Percentiles rank a stretch among this genome's conserved stretches.
These are phyloP conservation scores for Xylaria sp. DNA, from an alignment of 2,329 filamentous ascomycete species.

Conservation along the genomic window DNA sequence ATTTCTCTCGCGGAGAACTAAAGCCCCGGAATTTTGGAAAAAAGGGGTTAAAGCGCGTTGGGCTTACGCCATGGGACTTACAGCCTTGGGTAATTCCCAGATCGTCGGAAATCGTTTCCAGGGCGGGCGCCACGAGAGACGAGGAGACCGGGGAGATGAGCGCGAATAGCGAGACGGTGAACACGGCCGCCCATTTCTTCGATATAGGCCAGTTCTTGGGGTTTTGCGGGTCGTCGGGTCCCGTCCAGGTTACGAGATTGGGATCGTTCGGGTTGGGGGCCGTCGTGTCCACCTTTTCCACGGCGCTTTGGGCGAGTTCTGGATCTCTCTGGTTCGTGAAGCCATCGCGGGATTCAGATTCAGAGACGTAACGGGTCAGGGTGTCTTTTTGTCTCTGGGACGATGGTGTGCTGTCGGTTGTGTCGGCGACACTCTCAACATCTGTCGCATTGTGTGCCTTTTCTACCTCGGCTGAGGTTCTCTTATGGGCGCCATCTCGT, in stretches of 20 bases:
- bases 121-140: slow-evolving; percentile 50
- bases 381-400: neutral
- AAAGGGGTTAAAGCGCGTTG: neutral
- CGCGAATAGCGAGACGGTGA: slow-evolving; percentile 52
- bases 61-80: slow-evolving; percentile 15
- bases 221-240: slow-evolving; percentile 46
- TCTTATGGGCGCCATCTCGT: slow-evolving; percentile 1
- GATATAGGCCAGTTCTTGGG: slow-evolving; percentile 51
- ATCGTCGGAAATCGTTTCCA: slow-evolving; percentile 48
- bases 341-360: slow-evolving; percentile 38
- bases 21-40: neutral
- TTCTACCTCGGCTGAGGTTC: slow-evolving; percentile 6
- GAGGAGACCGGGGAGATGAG: slow-evolving; percentile 57
- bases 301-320: slow-evolving; percentile 30
- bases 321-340: slow-evolving; percentile 35
- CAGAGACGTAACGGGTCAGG: slow-evolving; percentile 32
- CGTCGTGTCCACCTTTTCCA: slow-evolving; percentile 23
- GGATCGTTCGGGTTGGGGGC: slow-evolving; percentile 33
- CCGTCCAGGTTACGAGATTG: slow-evolving; percentile 46
- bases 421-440: slow-evolving; percentile 1
- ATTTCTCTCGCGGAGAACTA: neutral
- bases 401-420: slow-evolving; percentile 6
- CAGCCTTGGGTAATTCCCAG: slow-evolving; percentile 44
- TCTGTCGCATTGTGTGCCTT: slow-evolving; percentile 12
- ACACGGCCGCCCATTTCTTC: slow-evolving; percentile 53